These are phyloP conservation scores for Henckelia pumila DNA, from an alignment of 257 asterid species.

Conservation along the genomic window DNA sequence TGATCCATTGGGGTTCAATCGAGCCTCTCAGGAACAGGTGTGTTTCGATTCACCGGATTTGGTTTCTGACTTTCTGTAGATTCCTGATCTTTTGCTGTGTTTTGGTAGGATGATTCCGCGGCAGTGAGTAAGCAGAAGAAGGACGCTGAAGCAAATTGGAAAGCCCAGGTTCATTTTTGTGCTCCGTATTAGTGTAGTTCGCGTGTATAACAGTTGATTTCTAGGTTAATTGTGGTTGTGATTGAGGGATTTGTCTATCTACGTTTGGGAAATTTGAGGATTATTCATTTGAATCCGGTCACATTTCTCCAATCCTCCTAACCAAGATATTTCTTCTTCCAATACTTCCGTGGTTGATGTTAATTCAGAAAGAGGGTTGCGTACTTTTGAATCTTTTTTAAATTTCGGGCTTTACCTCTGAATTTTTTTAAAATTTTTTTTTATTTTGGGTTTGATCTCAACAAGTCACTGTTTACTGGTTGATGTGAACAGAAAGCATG, in stretches of 20 bases:
- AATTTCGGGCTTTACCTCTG: not conserved
- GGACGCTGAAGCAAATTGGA: conserved; percentile 92
- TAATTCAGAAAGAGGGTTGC: not conserved
- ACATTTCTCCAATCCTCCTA: not conserved
- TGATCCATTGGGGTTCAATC: conserved; percentile 85
- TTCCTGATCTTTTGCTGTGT: conserved; percentile 6
- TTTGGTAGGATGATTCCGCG: conserved; percentile 73
- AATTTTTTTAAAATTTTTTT: not conserved
- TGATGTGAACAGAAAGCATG: conserved; percentile 80
- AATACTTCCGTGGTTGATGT: not conserved
- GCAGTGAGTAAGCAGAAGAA: conserved; percentile 75
- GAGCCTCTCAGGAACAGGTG: conserved; percentile 88
- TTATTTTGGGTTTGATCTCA: conserved; percentile 12
- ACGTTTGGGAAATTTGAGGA: not conserved
- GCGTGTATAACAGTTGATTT: not conserved
- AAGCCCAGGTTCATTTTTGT: conserved; percentile 52
- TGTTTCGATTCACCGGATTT: not conserved
- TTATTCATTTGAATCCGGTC: not conserved
- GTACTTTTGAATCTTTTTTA: not conserved
- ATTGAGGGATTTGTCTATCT: conserved; percentile 3
- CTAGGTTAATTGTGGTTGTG: conserved; percentile 2
- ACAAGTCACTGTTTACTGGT: not conserved
- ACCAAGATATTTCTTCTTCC: not conserved
- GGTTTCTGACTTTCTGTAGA: conserved; percentile 7
- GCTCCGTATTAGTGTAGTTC: not conserved